These are phyloP conservation scores for Phytopythium montanum DNA, from an alignment of 352 stramenopile genomes.

Conservation along the genomic window DNA sequence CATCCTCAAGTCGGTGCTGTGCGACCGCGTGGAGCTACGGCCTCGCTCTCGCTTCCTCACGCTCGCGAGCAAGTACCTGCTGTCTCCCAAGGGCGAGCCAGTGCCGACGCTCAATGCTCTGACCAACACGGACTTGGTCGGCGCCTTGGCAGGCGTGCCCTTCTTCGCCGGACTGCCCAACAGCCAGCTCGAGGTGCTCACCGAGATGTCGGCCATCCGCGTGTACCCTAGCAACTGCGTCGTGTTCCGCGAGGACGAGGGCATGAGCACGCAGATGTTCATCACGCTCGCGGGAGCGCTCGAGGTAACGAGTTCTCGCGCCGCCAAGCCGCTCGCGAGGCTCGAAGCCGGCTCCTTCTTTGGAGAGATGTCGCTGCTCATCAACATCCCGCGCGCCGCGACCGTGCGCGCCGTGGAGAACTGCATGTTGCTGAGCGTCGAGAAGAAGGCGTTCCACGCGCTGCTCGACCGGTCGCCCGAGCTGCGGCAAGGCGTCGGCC, in stretches of 20 bases:
- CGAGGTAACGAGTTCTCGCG: conserved; percentile 58
- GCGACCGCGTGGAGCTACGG: conserved; percentile 40
- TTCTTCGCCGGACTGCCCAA: conserved; percentile 66
- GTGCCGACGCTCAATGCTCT: conserved; percentile 53
- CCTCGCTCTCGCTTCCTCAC: conserved; percentile 37
- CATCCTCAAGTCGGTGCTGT: conserved; percentile 55
- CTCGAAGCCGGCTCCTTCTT: conserved; percentile 73
- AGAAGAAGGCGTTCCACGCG: conserved; percentile 67
- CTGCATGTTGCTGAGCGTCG: conserved; percentile 77
- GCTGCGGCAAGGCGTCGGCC: conserved; percentile 42
- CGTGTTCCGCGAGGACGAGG: conserved; percentile 75
- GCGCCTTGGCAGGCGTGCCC: conserved; percentile 53
- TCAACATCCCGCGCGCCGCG: conserved; percentile 71
- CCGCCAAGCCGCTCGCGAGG: conserved; percentile 41
- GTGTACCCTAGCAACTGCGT: conserved; percentile 64
- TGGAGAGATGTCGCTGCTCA: conserved; percentile 77
- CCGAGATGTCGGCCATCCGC: conserved; percentile 73
- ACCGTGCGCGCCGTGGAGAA: conserved; percentile 65
- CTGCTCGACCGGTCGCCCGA: conserved; percentile 58
- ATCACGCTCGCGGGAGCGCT: conserved; percentile 61
- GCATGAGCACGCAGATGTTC: conserved; percentile 78
- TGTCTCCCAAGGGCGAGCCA: conserved; percentile 15
- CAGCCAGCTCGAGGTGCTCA: conserved; percentile 55
- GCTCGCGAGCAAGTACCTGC: conserved; percentile 30
- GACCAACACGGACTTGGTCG: conserved; percentile 66